A percentile compares a stretch with the other conserved stretches of the same genome.
phyloP scores from a whole-genome alignment of 2,329 filamentous ascomycete species.

The Claviceps purpurea region DNA sequence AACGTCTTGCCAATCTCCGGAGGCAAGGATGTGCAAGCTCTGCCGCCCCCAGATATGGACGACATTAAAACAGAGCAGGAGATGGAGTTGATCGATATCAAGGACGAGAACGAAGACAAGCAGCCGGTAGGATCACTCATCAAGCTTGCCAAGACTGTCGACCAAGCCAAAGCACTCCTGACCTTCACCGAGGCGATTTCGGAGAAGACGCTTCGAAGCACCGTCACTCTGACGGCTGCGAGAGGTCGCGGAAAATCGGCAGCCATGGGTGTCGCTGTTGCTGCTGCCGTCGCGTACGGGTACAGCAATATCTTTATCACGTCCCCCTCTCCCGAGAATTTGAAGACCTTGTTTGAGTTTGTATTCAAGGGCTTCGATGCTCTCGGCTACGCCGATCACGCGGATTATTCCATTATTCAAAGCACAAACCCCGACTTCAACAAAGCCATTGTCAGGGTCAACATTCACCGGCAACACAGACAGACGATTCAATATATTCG shows the following conservation, averaged over 20 bases:
- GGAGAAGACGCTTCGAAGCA: slow-evolving; percentile 89
- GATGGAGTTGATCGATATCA: slow-evolving; percentile 71
- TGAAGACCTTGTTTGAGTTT: slow-evolving; percentile 97
- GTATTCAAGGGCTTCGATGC: slow-evolving; percentile 97
- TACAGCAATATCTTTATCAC: slow-evolving; percentile 99
- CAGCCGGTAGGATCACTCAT: slow-evolving; percentile 78
- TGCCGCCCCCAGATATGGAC: slow-evolving; percentile 64
- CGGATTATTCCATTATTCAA: slow-evolving; percentile 96
- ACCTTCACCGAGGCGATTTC: slow-evolving; percentile 94
- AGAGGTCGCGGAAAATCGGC: slow-evolving; percentile 96
- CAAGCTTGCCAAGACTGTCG: slow-evolving; percentile 74
- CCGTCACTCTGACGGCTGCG: slow-evolving; percentile 83
- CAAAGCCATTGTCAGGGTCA: slow-evolving; percentile 95
- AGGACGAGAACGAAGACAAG: slow-evolving; percentile 73
- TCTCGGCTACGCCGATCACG: slow-evolving; percentile 83
- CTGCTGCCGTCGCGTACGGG: slow-evolving; percentile 84
- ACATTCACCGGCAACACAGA: slow-evolving; percentile 85
- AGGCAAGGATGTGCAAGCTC: slow-evolving; percentile 72
- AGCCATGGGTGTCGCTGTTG: slow-evolving; percentile 84
- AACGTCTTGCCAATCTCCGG: slow-evolving; percentile 96
- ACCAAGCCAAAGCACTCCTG: slow-evolving; percentile 92
- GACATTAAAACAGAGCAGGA: slow-evolving; percentile 58
- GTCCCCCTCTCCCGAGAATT: slow-evolving; percentile 90
- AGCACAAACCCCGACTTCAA: slow-evolving; percentile 98
- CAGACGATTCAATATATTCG: slow-evolving; percentile 99